Base-by-base conservation (phyloP, 2,329 filamentous ascomycete species). In the Aaosphaeria arxii region DNA sequence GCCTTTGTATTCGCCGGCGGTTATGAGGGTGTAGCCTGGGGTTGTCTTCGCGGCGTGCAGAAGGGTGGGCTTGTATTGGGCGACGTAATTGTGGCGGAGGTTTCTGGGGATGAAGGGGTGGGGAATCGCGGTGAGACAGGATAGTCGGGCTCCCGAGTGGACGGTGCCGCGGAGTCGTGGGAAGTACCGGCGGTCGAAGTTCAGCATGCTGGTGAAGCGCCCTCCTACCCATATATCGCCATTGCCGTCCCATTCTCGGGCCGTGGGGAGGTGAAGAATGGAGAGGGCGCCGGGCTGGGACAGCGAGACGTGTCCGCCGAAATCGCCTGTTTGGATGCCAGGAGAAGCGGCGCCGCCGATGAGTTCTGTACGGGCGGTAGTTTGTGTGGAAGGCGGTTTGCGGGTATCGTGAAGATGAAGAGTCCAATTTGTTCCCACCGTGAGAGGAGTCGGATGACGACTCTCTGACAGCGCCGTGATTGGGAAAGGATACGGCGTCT, bases 151-250 rank as follows among this genome's bases (percentile, higher is more conserved):
- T 2, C 91, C 91, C 0, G 90, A 95, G 69, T 95, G 85, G 7
- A 96, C 85, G 1, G 89, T 89, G 5, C 84, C 86, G 50, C 84
- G 81, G 6, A 96, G 80, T 11, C 82, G 81, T 0, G 90, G 89
- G 61, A 96, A 95, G 69, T 83, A 89, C 40, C 92, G 86, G 4
- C 91, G 83, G 64, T 96, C 91, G 71, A 96, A 97, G 63, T 90
- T 87, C 4, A 96, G 75, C 48, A 96, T 89, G 59, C 85, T 91
- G 4, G 91, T 88, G 65, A 96, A 96, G 11, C 92, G 83, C 0
- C 92, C 92, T 4, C 87, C 89, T 33, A 96, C 84, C 73, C 91
- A 92, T 38, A 97, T 94, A 30, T 94, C 87, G 50, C 87, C 81
- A 43, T 89, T 87, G 13, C 84, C 76, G 52, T 82, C 77, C 43